Evolutionary conservation across 2,329 filamentous ascomycete species (phyloP).

Genomic region (Eurotiales sp.): DNA sequence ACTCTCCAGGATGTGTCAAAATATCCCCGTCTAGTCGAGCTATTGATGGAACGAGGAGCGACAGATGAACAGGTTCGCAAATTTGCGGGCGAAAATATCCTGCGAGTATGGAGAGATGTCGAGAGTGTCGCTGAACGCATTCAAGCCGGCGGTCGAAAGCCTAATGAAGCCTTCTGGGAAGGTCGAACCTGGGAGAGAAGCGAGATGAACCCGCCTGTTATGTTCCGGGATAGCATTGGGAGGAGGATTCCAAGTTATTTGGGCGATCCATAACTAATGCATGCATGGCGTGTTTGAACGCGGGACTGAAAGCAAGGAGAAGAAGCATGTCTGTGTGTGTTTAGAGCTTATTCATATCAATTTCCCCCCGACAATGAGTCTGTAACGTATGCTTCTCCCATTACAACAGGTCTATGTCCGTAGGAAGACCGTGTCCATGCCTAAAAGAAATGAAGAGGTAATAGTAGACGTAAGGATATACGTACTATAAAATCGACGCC

Average conservation of each 20-base stretch:
- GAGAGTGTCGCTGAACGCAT: conserved; percentile 18
- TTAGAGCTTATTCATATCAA: too few species aligned
- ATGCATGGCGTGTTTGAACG: too few species aligned
- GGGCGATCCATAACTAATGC: conserved; percentile 2
- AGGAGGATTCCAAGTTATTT: conserved; percentile 10
- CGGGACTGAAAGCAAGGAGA: too few species aligned
- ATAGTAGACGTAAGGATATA: too few species aligned
- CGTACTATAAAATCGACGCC: too few species aligned
- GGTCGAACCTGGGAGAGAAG: conserved; percentile 10
- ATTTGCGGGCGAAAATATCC: conserved; percentile 37
- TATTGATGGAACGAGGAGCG: conserved; percentile 33
- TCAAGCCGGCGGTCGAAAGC: conserved; percentile 18
- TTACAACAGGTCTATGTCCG: too few species aligned
- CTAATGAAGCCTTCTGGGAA: conserved; percentile 17
- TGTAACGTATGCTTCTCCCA: too few species aligned
- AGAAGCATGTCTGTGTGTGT: too few species aligned
- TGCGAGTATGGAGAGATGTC: conserved; percentile 23
- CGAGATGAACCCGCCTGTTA: conserved; percentile 11
- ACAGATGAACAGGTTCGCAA: conserved; percentile 36
- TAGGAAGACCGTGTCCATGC: too few species aligned
- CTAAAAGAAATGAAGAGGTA: too few species aligned
- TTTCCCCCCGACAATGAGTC: too few species aligned
- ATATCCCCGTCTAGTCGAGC: conserved; percentile 19
- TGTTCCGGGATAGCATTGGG: conserved; percentile 12
- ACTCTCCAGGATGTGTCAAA: conserved; percentile 21